phyloP scores from a whole-genome alignment of 495 filamentous ascomycete species.

The Penicillium chermesinum region DNA sequence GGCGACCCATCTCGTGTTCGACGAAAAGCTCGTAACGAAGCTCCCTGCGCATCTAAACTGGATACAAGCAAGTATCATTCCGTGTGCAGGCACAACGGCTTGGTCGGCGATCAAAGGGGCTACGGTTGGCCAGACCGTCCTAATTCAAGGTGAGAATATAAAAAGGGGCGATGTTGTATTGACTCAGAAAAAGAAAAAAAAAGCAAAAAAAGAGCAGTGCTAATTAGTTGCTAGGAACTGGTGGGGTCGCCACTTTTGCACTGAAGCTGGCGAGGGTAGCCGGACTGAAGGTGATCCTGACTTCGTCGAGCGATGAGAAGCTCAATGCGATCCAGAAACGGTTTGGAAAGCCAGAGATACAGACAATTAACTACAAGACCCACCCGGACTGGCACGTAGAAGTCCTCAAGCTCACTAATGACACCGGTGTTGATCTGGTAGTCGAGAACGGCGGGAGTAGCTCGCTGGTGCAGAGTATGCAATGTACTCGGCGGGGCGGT shows the following conservation, averaged over 20 bases:
- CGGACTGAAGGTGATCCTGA: constrained; percentile 31
- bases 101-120: constrained; percentile 33
- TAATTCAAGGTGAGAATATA: constrained; percentile 44
- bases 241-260: constrained; percentile 31
- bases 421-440: constrained; percentile 36
- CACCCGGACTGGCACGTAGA: constrained; percentile 32
- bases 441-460: constrained; percentile 33
- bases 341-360: constrained; percentile 14
- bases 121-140: constrained; percentile 30
- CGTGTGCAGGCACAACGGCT: constrained; percentile 38
- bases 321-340: constrained; percentile 15
- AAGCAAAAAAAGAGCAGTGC: too few species aligned
- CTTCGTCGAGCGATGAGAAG: constrained; percentile 33
- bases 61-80: constrained; percentile 24
- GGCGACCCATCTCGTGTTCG: constrained; percentile 31
- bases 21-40: constrained; percentile 23
- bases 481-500: constrained; percentile 31
- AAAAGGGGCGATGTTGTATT: too few species aligned
- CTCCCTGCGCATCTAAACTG: constrained; percentile 30
- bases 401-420: constrained; percentile 27
- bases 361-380: constrained; percentile 31
- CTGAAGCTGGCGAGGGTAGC: constrained; percentile 30
- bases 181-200: too few species aligned
- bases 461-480: constrained; percentile 31
- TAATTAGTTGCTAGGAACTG: constrained; percentile 24